Percentiles rank a stretch among this genome's conserved stretches.
phyloP scores from a whole-genome alignment of 306 rosid genomes.

The Malus orientalis region DNA sequence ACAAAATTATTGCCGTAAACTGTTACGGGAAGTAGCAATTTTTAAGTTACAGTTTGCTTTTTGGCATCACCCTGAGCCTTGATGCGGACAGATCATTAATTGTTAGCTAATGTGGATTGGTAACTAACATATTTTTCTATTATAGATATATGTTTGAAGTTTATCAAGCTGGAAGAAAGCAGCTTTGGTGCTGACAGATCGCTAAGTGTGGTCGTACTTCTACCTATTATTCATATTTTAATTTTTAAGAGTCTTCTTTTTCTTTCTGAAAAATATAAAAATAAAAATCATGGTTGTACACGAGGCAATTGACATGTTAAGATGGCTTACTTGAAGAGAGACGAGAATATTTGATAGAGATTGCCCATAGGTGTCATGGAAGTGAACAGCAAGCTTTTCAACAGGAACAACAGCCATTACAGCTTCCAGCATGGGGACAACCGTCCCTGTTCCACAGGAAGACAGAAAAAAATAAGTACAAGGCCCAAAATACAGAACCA shows the following conservation, averaged over 20 bases:
- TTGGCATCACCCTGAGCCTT: not conserved
- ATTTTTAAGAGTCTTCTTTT: not conserved
- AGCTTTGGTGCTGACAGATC: not conserved
- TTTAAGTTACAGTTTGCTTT: not conserved
- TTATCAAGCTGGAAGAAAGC: not conserved
- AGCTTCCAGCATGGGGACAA: conserved; percentile 78
- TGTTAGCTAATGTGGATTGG: no score
- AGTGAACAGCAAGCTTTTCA: conserved; percentile 80
- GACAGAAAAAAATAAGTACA: not conserved
- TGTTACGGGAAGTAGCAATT: not conserved
- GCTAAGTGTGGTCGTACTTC: not conserved
- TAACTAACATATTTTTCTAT: no score
- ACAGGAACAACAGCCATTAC: conserved; percentile 74
- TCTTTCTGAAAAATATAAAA: not conserved
- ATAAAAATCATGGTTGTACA: not conserved
- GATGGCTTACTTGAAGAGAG: conserved; percentile 72
- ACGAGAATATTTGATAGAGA: conserved; percentile 71
- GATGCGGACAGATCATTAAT: no score
- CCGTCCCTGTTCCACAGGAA: conserved; percentile 40
- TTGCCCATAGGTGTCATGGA: conserved; percentile 92
- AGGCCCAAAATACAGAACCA: not conserved
- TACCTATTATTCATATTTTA: not conserved
- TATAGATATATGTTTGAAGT: not conserved
- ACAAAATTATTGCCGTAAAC: not conserved
- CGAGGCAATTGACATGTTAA: not conserved